Evolutionary conservation across 2,329 filamentous ascomycete species (phyloP).

Genomic region (Penicillium crustosum): DNA sequence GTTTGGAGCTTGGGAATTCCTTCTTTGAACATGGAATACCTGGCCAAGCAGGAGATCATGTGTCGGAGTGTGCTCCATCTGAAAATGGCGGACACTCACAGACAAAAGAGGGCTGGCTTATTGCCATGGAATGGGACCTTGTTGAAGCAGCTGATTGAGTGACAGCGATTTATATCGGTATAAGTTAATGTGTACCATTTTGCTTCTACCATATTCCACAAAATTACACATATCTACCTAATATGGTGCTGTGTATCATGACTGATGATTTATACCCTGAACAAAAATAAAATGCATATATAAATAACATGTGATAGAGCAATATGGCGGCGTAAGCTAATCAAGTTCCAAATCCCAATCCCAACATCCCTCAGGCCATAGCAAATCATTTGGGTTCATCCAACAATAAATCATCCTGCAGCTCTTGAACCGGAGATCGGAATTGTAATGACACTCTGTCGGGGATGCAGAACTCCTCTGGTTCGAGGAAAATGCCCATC

Average conservation of each 20-base stretch:
- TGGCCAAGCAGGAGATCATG: neutral
- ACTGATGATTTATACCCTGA: too few relatives aligned
- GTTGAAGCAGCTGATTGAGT: conserved; percentile 5
- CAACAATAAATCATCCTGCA: neutral
- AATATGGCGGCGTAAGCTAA: too few relatives aligned
- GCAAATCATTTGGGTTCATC: neutral
- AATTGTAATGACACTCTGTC: neutral
- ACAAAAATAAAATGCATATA: too few relatives aligned
- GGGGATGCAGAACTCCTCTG: neutral
- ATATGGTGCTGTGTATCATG: too few relatives aligned
- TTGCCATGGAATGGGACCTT: conserved; percentile 45
- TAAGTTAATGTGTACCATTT: neutral
- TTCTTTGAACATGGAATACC: neutral
- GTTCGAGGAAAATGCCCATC: neutral
- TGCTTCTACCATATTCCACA: neutral
- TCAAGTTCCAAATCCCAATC: neutral
- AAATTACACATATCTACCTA: neutral
- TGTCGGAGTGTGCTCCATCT: neutral
- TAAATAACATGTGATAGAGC: too few relatives aligned
- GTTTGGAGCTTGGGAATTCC: conserved; percentile 28
- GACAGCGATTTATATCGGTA: neutral
- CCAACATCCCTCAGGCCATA: neutral
- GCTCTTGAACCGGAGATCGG: neutral
- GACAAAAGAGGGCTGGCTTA: conserved; percentile 31
- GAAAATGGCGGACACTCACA: neutral